phyloP scores from a whole-genome alignment of 805 yeast species.

The Saccharomycopsis oosterbeekiorum region DNA sequence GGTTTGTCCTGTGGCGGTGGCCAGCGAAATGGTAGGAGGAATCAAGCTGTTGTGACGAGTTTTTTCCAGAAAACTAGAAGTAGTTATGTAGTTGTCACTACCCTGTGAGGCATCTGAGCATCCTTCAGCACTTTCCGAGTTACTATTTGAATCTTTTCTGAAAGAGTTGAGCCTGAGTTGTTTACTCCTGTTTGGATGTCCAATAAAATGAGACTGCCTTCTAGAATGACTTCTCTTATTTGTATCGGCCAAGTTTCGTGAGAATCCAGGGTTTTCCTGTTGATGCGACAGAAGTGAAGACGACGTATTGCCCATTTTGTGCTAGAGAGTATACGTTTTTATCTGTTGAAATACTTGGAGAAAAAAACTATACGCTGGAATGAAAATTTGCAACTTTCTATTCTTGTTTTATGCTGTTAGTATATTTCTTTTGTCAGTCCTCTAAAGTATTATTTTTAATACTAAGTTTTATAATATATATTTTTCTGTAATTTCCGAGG shows the following conservation, averaged over 20 bases:
- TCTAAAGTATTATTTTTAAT: too few species aligned
- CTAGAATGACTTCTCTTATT: constrained; percentile 1
- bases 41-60: not conserved
- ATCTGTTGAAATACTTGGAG: not conserved
- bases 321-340: not conserved
- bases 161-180: not conserved
- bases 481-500: too few species aligned
- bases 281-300: not conserved
- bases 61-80: not conserved
- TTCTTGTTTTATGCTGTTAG: too few species aligned
- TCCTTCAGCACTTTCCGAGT: not conserved
- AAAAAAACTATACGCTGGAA: not conserved
- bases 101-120: not conserved
- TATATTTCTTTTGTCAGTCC: too few species aligned
- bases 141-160: not conserved
- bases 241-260: not conserved
- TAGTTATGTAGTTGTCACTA: not conserved
- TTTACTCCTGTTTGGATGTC: not conserved
- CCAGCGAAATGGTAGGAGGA: not conserved
- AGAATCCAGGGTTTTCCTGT: not conserved
- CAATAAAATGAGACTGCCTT: not conserved
- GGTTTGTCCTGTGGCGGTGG: not conserved
- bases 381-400: too few species aligned
- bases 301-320: not conserved
- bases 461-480: too few species aligned